A percentile compares a stretch with the other conserved stretches of the same genome.
These are phyloP conservation scores for Hygrocybe coccinea DNA, from an alignment of 768 basidiomycete genomes.

Conservation along the genomic window DNA sequence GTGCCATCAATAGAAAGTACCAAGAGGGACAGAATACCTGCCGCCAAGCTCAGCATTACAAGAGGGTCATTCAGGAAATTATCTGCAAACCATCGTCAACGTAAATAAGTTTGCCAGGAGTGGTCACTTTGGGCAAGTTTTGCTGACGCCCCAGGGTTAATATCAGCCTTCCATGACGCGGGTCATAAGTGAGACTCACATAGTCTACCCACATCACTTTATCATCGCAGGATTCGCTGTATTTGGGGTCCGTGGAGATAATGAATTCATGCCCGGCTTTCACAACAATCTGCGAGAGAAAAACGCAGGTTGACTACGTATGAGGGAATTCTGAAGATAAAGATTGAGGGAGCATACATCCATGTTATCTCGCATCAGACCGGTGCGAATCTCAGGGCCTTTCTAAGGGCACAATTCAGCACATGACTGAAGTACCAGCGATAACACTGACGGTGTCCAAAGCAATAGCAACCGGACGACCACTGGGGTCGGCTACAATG, in stretches of 20 bases:
- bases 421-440: slow-evolving; percentile 6
- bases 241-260: slow-evolving; percentile 78
- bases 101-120: slow-evolving; percentile 96
- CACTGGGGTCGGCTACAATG: slow-evolving; percentile 55
- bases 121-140: slow-evolving; percentile 93
- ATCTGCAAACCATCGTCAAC: slow-evolving; percentile 78
- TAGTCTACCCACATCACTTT: slow-evolving; percentile 93
- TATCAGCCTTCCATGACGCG: not conserved
- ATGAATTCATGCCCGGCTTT: slow-evolving; percentile 90
- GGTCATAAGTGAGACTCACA: slow-evolving; percentile 42
- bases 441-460: slow-evolving; percentile 77
- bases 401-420: slow-evolving; percentile 50
- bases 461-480: slow-evolving; percentile 95
- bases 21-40: slow-evolving; percentile 86
- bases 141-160: slow-evolving; percentile 38
- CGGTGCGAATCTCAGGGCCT: slow-evolving; percentile 99
- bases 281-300: slow-evolving; percentile 61
- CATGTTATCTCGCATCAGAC: slow-evolving; percentile 76
- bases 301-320: not conserved
- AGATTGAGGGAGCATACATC: slow-evolving; percentile 54
- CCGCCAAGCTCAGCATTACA: not conserved
- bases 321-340: slow-evolving; percentile 13
- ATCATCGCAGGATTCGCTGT: slow-evolving; percentile 73
- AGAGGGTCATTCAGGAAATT: slow-evolving; percentile 1
- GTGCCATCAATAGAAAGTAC: slow-evolving; percentile 83